Percentiles rank a stretch among this genome's conserved stretches.
Conservation (phyloP, 176 grass and related monocot species). For the Raddia guianensis region DNA sequence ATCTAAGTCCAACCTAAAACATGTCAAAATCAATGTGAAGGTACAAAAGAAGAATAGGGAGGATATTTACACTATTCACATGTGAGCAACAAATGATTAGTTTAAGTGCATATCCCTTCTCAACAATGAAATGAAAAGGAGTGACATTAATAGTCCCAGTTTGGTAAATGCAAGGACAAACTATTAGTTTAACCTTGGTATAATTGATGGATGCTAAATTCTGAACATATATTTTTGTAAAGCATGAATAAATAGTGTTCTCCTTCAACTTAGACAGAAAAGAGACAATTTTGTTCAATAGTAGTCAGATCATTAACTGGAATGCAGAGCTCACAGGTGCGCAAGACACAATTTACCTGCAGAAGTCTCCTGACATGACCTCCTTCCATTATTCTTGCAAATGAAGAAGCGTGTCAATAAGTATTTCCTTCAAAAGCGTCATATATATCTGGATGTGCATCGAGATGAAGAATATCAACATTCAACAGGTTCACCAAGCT, state of each 20-base stretch:
- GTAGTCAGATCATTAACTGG: neutral
- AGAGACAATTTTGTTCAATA: neutral
- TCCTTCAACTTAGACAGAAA: neutral
- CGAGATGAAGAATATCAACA: conserved; percentile 94
- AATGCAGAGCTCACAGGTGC: neutral
- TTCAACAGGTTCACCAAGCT: conserved; percentile 91
- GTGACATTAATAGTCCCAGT: neutral
- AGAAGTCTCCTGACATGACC: conserved; percentile 91
- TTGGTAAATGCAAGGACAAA: neutral
- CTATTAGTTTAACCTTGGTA: too few species aligned
- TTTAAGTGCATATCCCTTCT: neutral
- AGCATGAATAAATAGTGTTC: neutral
- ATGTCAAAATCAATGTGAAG: conserved; percentile 14
- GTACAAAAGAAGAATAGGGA: neutral
- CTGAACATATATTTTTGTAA: neutral
- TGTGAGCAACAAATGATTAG: neutral
- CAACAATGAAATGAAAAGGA: neutral
- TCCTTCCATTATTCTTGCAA: conserved; percentile 99
- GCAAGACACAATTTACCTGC: conserved; percentile 53
- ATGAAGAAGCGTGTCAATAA: conserved; percentile 94
- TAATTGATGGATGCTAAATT: neutral
- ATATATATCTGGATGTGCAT: conserved; percentile 99
- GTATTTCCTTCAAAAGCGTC: conserved; percentile 87
- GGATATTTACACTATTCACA: neutral
- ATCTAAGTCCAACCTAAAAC: conserved; percentile 84